phyloP scores from a whole-genome alignment of 1,139 yeast species.

The Saccharomyces pastorianus region DNA sequence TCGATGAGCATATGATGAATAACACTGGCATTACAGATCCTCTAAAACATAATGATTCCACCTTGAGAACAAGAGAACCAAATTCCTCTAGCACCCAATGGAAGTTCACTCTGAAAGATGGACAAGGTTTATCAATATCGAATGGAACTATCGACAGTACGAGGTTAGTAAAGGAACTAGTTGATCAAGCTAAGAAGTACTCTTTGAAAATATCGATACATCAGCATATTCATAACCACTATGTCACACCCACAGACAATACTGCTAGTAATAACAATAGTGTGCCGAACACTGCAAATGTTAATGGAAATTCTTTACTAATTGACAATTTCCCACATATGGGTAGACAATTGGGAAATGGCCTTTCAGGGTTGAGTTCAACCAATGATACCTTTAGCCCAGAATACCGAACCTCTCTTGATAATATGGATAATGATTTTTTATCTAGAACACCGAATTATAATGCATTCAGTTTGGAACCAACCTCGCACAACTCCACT shows the following conservation, averaged over 20 bases:
- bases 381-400: conserved; percentile 4
- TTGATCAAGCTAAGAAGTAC: conserved; percentile 54
- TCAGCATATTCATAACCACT: conserved; percentile 65
- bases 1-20: conserved; percentile 1
- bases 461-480: conserved; percentile 18
- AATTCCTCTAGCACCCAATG: conserved; percentile 32
- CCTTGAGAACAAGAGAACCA: not conserved
- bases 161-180: conserved; percentile 47
- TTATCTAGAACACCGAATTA: conserved; percentile 21
- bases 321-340: conserved; percentile 3
- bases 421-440: conserved; percentile 15
- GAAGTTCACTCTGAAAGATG: conserved; percentile 35
- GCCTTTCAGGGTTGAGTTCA: conserved; percentile 2
- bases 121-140: conserved; percentile 32
- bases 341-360: not conserved
- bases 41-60: not conserved
- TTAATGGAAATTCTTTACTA: conserved; percentile 3
- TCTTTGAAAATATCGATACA: conserved; percentile 64
- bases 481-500: conserved; percentile 7
- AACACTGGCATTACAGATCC: not conserved
- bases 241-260: conserved; percentile 25
- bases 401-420: conserved; percentile 5
- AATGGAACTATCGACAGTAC: conserved; percentile 46
- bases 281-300: conserved; percentile 2
- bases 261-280: conserved; percentile 5